Evolutionary conservation across 2,329 filamentous ascomycete genomes (phyloP).

Genomic region (Triangularia setosa): DNA sequence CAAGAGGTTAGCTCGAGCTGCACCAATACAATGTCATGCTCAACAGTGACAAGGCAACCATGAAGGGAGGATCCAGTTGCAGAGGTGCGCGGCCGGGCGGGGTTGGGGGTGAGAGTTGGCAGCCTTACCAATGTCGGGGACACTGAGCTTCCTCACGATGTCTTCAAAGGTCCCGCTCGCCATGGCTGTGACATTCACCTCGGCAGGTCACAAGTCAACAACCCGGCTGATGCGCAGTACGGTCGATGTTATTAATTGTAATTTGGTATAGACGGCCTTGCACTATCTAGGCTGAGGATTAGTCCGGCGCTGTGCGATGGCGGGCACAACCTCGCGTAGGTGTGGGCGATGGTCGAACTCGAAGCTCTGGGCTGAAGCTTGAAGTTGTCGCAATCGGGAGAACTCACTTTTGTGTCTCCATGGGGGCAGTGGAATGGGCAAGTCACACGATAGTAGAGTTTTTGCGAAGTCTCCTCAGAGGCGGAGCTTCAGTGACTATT

Average conservation of each 20-base stretch:
- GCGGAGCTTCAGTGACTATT: neutral
- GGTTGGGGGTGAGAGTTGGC: conserved; percentile 4
- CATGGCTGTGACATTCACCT: conserved; percentile 53
- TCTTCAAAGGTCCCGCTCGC: conserved; percentile 59
- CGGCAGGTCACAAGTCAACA: conserved; percentile 27
- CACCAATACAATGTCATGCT: neutral
- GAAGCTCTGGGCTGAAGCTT: neutral
- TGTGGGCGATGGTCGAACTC: neutral
- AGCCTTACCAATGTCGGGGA: conserved; percentile 51
- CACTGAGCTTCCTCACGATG: conserved; percentile 57
- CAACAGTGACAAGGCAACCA: neutral
- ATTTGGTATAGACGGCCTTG: neutral
- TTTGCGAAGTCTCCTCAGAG: neutral
- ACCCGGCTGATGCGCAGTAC: conserved; percentile 11
- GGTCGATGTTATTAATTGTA: neutral
- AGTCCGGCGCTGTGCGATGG: neutral
- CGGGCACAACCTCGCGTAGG: neutral
- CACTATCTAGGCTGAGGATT: neutral
- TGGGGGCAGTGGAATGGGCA: neutral
- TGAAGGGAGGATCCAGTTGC: neutral
- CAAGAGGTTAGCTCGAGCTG: conserved; percentile 15
- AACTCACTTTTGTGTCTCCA: neutral
- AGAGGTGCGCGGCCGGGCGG: neutral
- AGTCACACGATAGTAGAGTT: neutral
- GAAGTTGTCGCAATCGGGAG: neutral